Base-by-base conservation (phyloP, 1,284 basidiomycete genomes). In the Anthracocystis setariae region DNA sequence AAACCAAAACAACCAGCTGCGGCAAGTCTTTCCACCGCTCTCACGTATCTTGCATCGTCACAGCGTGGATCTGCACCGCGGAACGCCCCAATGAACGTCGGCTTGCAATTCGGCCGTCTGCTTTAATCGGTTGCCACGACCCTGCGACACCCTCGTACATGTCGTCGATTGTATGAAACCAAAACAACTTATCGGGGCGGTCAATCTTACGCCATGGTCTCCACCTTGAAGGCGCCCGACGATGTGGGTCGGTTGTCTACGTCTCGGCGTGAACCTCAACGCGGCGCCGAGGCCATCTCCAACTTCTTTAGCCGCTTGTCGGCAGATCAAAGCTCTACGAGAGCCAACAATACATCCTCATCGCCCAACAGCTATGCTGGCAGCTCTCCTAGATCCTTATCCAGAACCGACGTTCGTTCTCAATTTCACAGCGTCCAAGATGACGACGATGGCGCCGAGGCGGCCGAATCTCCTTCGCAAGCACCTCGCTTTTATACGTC, bases 271-370 rank as follows among this genome's bases (percentile, higher is more conserved):
- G 67, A 65, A 38, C 67, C 68, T 32, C 68, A 55, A 25, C 60
- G 68, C 40, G 68, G 58, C 15, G 39, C 58, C 12, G 68, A 71
- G 35, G 68, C 68, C 15, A 56, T 71, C 57, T 45, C 62, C 49
- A 71, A 71, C 44, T 71, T 66, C 50, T 65, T 58, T 18, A 57
- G 68, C 43, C 68, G 62, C 24, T 57, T 49, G 20, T 71, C 68
- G n/a, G 50, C 61, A 18, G 67, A 70, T 27, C 61, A 61, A 21
- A 38, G 29, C 18, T 56, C 60, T 21, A 10, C 27, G 13, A 54
- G 67, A 17, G 25, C 56, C 35, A 64, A 50, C 37, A 52, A 57
- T 12, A 42, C 39, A 9, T 61, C 64, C 2, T 27, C 61, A 2
- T 64, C 67, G 20, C 47, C 60, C 3, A 56, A 61, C 24, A 70